Evolutionary conservation across 2,329 filamentous ascomycete genomes (phyloP), one percentile per base, ranked within the genome.

Genomic region (Aspergillus fijiensis): DNA sequence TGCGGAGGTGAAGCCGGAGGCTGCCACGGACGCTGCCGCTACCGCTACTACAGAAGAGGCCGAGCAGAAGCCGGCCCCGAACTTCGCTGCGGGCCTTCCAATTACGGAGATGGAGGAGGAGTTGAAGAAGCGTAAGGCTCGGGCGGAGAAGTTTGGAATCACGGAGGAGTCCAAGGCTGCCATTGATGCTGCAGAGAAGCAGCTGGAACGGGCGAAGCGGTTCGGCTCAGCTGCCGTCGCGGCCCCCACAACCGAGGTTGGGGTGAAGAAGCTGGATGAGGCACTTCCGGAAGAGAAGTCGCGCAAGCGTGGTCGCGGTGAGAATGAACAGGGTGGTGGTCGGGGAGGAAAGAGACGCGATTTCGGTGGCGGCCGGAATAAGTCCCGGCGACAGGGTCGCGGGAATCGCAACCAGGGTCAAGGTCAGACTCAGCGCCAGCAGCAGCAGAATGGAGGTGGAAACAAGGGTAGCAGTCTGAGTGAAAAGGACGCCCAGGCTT

Each of bases 81-180:
- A 77, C 58, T 82, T 76, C 66, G 74, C 74, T 9, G 72, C 75
- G 23, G 75, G 78, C 25, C 73, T 81, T 19, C 74, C 79, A 10
- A 67, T 74, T 16, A 78, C 79, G 6, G 75, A 79, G 57, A 56
- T 80, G 25, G 79, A 82, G 62, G 73, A 73, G 47, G 80, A 82
- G 58, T 61, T 81, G 64, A 76, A 72, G 58, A 81, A 80, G 71
- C 79, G 80, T 61, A 80, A 80, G 67, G 76, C 77, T 42, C 79
- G 80, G 55, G 80, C 80, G 12, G 79, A 77, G 62, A 79, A 81
- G 60, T 82, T 82, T 63, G 79, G 79, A 21, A 76, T 78, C 42
- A 72, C 74, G n/a, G 75, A 78, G 59, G 76, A 77, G 23, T 65
- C 74, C 1, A 70, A 76, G 57, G 71, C 74, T 14, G 73, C 72